Percentiles rank a stretch among this genome's conserved stretches.
phyloP scores from a whole-genome alignment of 2,329 filamentous ascomycete species.

The Penicillium concentricum region DNA sequence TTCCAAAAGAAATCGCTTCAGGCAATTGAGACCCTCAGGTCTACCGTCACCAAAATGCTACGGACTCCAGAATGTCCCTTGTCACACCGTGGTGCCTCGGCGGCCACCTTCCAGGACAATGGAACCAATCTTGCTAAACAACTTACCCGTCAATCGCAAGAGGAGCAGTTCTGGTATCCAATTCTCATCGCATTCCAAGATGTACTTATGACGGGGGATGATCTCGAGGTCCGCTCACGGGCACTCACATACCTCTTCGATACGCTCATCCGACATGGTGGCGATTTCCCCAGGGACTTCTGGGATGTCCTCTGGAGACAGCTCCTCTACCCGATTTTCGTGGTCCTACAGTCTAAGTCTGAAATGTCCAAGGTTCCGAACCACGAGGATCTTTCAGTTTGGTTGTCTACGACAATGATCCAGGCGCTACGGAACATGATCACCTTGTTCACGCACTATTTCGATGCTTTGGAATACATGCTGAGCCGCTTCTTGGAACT shows the following conservation, averaged over 20 bases:
- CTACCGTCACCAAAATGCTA: slow-evolving; percentile 90
- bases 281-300: slow-evolving; percentile 88
- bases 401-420: slow-evolving; percentile 99
- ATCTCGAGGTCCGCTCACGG: slow-evolving; percentile 84
- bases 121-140: slow-evolving; percentile 57
- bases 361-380: slow-evolving; percentile 95
- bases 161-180: slow-evolving; percentile 98
- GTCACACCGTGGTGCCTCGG: slow-evolving; percentile 59
- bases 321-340: slow-evolving; percentile 95
- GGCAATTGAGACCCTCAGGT: slow-evolving; percentile 91
- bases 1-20: slow-evolving; percentile 99
- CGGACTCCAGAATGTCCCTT: slow-evolving; percentile 93
- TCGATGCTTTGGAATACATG: slow-evolving; percentile 95
- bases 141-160: slow-evolving; percentile 77
- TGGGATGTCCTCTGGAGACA: slow-evolving; percentile 99
- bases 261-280: slow-evolving; percentile 82
- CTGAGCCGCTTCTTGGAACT: slow-evolving; percentile 95
- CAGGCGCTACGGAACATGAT: slow-evolving; percentile 98
- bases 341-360: slow-evolving; percentile 92
- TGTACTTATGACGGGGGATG: slow-evolving; percentile 97
- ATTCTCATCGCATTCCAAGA: slow-evolving; percentile 98
- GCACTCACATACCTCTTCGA: slow-evolving; percentile 97
- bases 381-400: slow-evolving; percentile 95
- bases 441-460: slow-evolving; percentile 97
- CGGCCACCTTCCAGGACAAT: slow-evolving; percentile 44